Percentiles rank a stretch among this genome's conserved stretches.
Evolutionary conservation across 768 basidiomycete species (phyloP).

Genomic region (Rhizopogon vesiculosus): DNA sequence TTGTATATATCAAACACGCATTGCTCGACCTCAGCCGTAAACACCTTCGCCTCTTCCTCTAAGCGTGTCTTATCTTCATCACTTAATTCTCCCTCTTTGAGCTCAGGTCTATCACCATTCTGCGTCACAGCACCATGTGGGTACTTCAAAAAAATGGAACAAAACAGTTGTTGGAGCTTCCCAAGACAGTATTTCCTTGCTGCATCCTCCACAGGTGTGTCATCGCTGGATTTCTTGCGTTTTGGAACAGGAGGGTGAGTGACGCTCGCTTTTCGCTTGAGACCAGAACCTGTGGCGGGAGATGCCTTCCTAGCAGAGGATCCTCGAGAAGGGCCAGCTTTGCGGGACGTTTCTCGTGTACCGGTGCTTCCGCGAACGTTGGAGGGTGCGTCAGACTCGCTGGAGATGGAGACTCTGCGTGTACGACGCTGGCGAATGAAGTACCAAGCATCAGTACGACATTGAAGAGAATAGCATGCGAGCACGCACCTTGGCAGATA

Average conservation of each 20-base stretch:
- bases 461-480: conserved; percentile 5
- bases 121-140: conserved; percentile 44
- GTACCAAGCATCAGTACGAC: conserved; percentile 9
- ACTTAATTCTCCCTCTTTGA: conserved; percentile 49
- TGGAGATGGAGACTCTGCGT: conserved; percentile 34
- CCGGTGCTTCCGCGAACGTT: conserved; percentile 19
- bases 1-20: conserved; percentile 72
- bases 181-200: conserved; percentile 75
- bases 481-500: conserved; percentile 39
- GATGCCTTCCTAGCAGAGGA: conserved; percentile 19
- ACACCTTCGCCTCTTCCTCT: conserved; percentile 53
- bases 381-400: conserved; percentile 38
- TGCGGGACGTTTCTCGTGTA: conserved; percentile 10
- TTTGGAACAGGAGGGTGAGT: conserved; percentile 35
- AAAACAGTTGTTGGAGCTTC: conserved; percentile 70
- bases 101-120: conserved; percentile 30
- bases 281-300: conserved; percentile 13
- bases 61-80: conserved; percentile 56
- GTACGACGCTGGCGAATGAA: conserved; percentile 36
- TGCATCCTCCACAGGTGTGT: conserved; percentile 56
- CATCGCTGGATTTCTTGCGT: conserved; percentile 44
- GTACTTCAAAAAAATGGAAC: conserved; percentile 67
- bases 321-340: conserved; percentile 9
- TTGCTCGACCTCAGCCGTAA: conserved; percentile 69
- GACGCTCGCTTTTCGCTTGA: conserved; percentile 55